Base-by-base conservation (phyloP, 2,329 filamentous ascomycete species). In the Penicillium sclerotiorum region DNA sequence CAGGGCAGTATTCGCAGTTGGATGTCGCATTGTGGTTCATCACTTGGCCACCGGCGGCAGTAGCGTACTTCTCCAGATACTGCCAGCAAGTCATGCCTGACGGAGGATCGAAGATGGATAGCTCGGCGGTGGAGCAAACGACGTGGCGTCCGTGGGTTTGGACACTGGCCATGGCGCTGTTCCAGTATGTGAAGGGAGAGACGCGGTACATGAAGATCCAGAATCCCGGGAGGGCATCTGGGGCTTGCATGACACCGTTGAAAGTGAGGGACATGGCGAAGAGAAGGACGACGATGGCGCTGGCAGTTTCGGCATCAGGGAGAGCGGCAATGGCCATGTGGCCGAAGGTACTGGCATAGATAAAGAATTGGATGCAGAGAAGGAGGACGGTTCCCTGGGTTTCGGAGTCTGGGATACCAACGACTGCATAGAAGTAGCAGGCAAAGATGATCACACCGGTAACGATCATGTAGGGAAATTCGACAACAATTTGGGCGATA, bases 181-280 rank as follows among this genome's bases (percentile, higher is more conserved):
- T 33, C 57, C 73, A 67, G 53, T 68, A 69, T 62, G 58, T 1
- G 79, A 78, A 8, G 85, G 85, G 20, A 77, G 68, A 68, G 92
- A 86, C 44, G 67, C 68, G 36, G 89, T 76, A 81, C 69, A 81
- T 80, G 58, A 82, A 60, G 80, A 81, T 70, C 95, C 92, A 70
- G 88, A 89, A 43, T 65, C 62, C 6, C 82, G 85, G 73, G 86
- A 96, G 1, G 61, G 60, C 42, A 88, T 81, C 0, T 69, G 52
- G 1, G 78, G 83, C 63, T 86, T 86, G 45, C 87, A 80, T 88
- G 3, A 95, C 76, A 17, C 83, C 88, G 17, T 80, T 81, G 36
- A 94, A 84, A 5, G 92, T 77, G 66, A 95, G 95, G 0, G 88
- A 90, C 65, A 96, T 90, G 0, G 90, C 83, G 74, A 92, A 91